Evolutionary conservation across 2,329 filamentous ascomycete genomes (phyloP).

Genomic region (Colletotrichum camelliae): DNA sequence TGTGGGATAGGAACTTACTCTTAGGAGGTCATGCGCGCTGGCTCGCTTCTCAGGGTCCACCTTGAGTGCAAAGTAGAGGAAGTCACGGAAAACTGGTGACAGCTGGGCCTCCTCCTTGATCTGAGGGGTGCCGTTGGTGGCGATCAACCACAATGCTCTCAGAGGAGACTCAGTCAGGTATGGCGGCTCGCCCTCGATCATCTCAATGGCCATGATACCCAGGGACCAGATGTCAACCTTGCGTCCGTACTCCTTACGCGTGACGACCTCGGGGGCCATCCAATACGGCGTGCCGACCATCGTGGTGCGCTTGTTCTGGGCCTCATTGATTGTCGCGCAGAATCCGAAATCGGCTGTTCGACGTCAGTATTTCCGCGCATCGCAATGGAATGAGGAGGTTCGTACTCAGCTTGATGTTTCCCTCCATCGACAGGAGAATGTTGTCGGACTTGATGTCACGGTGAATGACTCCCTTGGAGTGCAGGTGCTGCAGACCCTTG

Average conservation of each 20-base stretch:
- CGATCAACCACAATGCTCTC: slow-evolving; percentile 92
- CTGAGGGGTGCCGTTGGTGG: slow-evolving; percentile 91
- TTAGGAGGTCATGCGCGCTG: slow-evolving; percentile 89
- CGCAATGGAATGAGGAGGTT: slow-evolving; percentile 33
- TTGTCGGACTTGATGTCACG: slow-evolving; percentile 99
- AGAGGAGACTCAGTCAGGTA: slow-evolving; percentile 96
- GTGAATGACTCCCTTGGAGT: slow-evolving; percentile 98
- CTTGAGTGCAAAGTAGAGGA: slow-evolving; percentile 90
- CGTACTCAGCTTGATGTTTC: slow-evolving; percentile 94
- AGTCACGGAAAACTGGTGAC: slow-evolving; percentile 85
- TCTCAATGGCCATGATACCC: slow-evolving; percentile 99
- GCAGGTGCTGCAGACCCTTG: slow-evolving; percentile 89
- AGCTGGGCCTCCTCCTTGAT: slow-evolving; percentile 93
- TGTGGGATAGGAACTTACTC: slow-evolving; percentile 64
- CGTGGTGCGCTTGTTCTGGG: slow-evolving; percentile 95
- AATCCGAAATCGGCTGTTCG: slow-evolving; percentile 91
- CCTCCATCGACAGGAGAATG: slow-evolving; percentile 90
- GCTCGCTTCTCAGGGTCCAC: slow-evolving; percentile 97
- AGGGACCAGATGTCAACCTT: slow-evolving; percentile 99
- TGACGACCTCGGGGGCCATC: slow-evolving; percentile 99
- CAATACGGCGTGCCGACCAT: slow-evolving; percentile 99
- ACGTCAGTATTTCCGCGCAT: slow-evolving; percentile 32
- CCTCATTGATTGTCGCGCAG: slow-evolving; percentile 97
- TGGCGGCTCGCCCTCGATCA: slow-evolving; percentile 98
- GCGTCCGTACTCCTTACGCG: slow-evolving; percentile 94